Evolutionary conservation across 176 grass and related monocot species (phyloP), one percentile per base, ranked within the genome.

Genomic region (Triticum monococcum): DNA sequence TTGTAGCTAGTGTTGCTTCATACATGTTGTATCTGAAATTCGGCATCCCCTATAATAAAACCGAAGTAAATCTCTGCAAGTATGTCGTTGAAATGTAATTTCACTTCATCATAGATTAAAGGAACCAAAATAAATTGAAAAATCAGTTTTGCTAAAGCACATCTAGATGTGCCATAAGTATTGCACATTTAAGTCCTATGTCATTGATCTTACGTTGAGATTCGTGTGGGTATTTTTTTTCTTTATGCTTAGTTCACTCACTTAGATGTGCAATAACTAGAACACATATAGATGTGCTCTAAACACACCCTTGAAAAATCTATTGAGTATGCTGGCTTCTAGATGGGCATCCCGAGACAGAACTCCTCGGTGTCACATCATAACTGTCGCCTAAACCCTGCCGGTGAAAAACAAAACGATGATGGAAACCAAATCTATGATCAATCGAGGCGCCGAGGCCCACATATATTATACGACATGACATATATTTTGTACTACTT

Each of bases 391-490:
- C 6, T 74, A 74, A 74, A 26, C 38, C 33, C 28, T 32, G 8
- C 17, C 24, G 46, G 72, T 36, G 86, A 62, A 83, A 83, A 83
- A 88, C 68, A 30, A 18, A 17, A 54, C 8, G 56, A 18, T 13
- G 18, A n/a, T 5, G 23, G n/a, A 75, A 65, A 85, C 18, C 41
- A 5, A 38, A 54, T 64, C 8, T 65, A 12, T 5, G 75, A 85
- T 80, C 41, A 23, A 79, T 79, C n/a, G 67, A 88, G 63, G 80
- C 13, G 67, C 16, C 71, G 2, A 7, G 7, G 40, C 50, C 40
- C 40, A 41, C 3, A 38, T 89, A 41, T 71, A n/a, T 84, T 66
- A 3, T 75, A 75, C 73, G 77, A 79, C 87, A 81, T 72, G 66
- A 7, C n/a, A 70, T 48, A 14, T 54, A 71, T 48, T 87, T 26